phyloP scores from a whole-genome alignment of 768 basidiomycete species.

The Neoboletus magnificus region DNA sequence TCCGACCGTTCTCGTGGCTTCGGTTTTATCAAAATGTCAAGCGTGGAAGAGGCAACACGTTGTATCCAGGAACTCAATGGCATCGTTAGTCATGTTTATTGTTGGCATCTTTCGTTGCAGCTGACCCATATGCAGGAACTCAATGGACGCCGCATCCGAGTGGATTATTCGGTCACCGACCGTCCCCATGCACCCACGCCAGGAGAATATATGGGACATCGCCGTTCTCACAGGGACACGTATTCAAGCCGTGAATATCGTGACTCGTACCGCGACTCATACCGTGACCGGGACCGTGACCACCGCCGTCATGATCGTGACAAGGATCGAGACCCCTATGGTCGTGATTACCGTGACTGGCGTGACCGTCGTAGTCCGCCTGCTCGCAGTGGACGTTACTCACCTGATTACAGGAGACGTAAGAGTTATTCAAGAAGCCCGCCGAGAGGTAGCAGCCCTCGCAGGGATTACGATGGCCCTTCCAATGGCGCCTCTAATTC shows the following conservation, averaged over 20 bases:
- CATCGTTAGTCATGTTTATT: conserved; percentile 51
- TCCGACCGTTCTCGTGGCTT: conserved; percentile 97
- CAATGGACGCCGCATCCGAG: conserved; percentile 93
- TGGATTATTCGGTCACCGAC: conserved; percentile 94
- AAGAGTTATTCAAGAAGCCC: conserved; percentile 80
- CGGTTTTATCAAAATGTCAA: conserved; percentile 93
- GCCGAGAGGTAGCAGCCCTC: conserved; percentile 64
- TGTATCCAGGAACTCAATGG: conserved; percentile 94
- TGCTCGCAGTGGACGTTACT: conserved; percentile 64
- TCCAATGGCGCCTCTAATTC: conserved; percentile 35
- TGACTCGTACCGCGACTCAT: conserved; percentile 42
- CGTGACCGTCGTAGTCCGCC: conserved; percentile 77
- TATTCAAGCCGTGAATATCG: conserved; percentile 44
- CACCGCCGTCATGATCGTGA: conserved; percentile 41
- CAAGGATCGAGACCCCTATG: conserved; percentile 59
- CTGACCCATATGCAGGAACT: conserved; percentile 58
- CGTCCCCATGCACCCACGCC: conserved; percentile 95
- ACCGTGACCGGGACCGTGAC: conserved; percentile 49
- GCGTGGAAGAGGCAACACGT: conserved; percentile 80
- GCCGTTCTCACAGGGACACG: conserved; percentile 53
- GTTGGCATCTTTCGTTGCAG: not conserved
- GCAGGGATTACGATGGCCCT: conserved; percentile 47
- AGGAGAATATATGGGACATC: conserved; percentile 96
- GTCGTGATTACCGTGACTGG: conserved; percentile 72
- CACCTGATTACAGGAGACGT: conserved; percentile 73